Evolutionary conservation across 2,329 filamentous ascomycete species (phyloP).

Genomic region (Blumeria graminis): DNA sequence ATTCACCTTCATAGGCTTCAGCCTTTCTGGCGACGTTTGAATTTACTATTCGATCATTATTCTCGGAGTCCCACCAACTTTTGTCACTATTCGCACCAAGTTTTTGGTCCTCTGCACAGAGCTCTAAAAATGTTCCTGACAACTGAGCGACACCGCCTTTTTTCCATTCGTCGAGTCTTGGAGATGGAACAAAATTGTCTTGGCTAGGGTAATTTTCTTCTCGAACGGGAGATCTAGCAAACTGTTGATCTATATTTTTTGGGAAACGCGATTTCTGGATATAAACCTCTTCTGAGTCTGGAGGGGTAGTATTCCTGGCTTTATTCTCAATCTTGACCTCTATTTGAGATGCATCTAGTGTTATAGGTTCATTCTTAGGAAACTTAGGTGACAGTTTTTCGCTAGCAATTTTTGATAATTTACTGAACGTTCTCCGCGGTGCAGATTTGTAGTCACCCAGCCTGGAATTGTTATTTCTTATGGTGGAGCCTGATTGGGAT

Average conservation of each 20-base stretch:
- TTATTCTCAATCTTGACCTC: background rate
- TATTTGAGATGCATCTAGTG: slow-evolving; percentile 4
- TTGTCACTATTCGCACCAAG: slow-evolving; percentile 24
- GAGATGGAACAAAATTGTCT: slow-evolving; percentile 31
- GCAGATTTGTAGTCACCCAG: slow-evolving; percentile 4
- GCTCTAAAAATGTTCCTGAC: slow-evolving; percentile 32
- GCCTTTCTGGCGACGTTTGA: slow-evolving; percentile 21
- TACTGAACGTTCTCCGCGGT: slow-evolving; percentile 8
- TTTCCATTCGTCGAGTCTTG: slow-evolving; percentile 49
- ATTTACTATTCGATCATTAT: slow-evolving; percentile 19
- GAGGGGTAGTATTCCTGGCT: no score
- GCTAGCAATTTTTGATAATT: slow-evolving; percentile 13
- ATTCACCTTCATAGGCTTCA: slow-evolving; percentile 41
- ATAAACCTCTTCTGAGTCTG: no score
- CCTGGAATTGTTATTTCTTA: background rate
- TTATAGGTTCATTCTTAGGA: no score
- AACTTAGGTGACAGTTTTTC: slow-evolving; percentile 4
- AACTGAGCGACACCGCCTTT: slow-evolving; percentile 39
- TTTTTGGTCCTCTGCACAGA: slow-evolving; percentile 20
- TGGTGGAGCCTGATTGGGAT: background rate
- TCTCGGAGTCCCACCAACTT: slow-evolving; percentile 55
- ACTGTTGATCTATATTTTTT: no score
- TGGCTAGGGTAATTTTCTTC: slow-evolving; percentile 19
- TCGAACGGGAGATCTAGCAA: no score
- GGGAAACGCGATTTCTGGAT: slow-evolving; percentile 3